A percentile compares a stretch with the other conserved stretches of the same genome.
Evolutionary conservation across 2,329 filamentous ascomycete genomes (phyloP).

Genomic region (Dactylonectria macrodidyma): DNA sequence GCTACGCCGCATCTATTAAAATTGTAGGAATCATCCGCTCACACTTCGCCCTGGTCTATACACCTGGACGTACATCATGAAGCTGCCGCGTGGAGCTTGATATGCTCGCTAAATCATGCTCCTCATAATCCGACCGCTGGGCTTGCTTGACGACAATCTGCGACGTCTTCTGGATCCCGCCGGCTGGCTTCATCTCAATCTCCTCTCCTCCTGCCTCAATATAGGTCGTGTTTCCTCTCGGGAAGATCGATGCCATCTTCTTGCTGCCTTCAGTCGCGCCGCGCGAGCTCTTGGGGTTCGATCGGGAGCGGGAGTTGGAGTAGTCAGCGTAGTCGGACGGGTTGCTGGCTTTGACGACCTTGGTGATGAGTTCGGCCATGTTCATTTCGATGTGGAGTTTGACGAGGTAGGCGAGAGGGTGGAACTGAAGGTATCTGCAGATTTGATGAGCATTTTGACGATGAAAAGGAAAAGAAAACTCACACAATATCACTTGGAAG

Average conservation of each 20-base stretch:
- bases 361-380: constrained; percentile 66
- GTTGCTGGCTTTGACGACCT: constrained; percentile 50
- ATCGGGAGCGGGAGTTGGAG: constrained; percentile 38
- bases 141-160: constrained; percentile 43
- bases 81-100: constrained; percentile 41
- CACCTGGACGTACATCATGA: not conserved
- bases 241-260: constrained; percentile 40
- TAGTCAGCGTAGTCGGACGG: constrained; percentile 40
- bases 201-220: constrained; percentile 42
- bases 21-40: too few species aligned
- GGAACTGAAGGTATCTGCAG: constrained; percentile 60
- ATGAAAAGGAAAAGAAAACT: not conserved
- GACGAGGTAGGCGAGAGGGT: constrained; percentile 66
- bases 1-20: too few species aligned
- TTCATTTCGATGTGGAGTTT: constrained; percentile 70
- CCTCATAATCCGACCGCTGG: constrained; percentile 36
- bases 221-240: constrained; percentile 40
- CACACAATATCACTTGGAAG: constrained; percentile 49
- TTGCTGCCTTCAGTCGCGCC: constrained; percentile 24
- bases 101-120: constrained; percentile 40
- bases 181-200: constrained; percentile 35
- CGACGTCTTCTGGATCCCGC: constrained; percentile 45
- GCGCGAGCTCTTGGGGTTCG: constrained; percentile 36
- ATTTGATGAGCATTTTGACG: constrained; percentile 1
- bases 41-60: not conserved